Evolutionary conservation across 225 moss, liverwort and hornwort species (phyloP).

Genomic region (Sphagnum tenellum): DNA sequence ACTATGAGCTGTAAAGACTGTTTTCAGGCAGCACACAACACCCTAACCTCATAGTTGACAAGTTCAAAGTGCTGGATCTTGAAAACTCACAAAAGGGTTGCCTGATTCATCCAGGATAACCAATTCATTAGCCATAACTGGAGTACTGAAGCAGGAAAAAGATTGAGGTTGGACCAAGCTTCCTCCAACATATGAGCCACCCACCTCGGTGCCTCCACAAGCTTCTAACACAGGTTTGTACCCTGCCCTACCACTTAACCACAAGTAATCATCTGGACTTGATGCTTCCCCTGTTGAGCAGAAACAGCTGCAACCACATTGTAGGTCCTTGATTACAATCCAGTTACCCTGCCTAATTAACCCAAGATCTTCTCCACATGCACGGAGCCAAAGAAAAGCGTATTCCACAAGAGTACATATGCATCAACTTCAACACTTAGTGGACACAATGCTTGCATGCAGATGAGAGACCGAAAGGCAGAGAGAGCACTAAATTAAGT

Average conservation of each 20-base stretch:
- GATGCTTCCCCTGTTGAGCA: conserved; percentile 67
- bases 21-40: too few species aligned
- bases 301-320: conserved; percentile 37
- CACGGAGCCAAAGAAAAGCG: too few species aligned
- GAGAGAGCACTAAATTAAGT: too few species aligned
- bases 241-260: conserved; percentile 53
- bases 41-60: too few species aligned
- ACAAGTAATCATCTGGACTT: conserved; percentile 43
- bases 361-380: background rate
- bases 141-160: conserved; percentile 48
- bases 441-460: background rate
- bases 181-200: conserved; percentile 50
- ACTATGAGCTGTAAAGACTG: background rate
- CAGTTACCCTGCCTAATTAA: background rate
- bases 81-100: conserved; percentile 27
- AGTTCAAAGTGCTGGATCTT: too few species aligned
- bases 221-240: conserved; percentile 62
- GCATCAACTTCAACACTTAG: too few species aligned
- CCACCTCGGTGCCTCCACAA: conserved; percentile 71
- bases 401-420: too few species aligned
- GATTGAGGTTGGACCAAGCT: conserved; percentile 60
- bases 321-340: background rate
- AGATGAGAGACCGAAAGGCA: conserved; percentile 18
- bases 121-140: conserved; percentile 57
- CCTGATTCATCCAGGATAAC: conserved; percentile 36